Evolutionary conservation across 1,284 basidiomycete genomes (phyloP).

Genomic region (Anthracocystis panici-leucophaei): DNA sequence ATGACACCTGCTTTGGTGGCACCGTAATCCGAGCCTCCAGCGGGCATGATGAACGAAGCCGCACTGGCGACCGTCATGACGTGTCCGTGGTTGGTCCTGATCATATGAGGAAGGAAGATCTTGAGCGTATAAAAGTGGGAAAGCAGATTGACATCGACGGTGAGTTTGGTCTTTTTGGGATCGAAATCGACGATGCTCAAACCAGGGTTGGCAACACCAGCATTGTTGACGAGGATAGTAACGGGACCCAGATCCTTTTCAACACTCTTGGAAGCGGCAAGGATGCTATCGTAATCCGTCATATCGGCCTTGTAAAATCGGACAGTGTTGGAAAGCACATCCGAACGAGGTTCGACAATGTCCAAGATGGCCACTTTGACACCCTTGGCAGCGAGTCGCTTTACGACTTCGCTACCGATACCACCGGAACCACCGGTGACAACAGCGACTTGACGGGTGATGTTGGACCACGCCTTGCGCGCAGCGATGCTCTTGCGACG

Average conservation of each 20-base stretch:
- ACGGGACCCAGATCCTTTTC: conserved; percentile 49
- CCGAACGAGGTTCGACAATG: conserved; percentile 48
- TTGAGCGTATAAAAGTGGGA: conserved; percentile 61
- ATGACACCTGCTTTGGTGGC: conserved; percentile 62
- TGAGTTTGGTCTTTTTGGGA: conserved; percentile 43
- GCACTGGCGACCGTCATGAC: conserved; percentile 59
- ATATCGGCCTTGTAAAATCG: conserved; percentile 62
- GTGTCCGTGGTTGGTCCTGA: conserved; percentile 65
- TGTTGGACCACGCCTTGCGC: conserved; percentile 51
- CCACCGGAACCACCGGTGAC: conserved; percentile 68
- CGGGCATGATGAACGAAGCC: conserved; percentile 60
- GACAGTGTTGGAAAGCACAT: conserved; percentile 19
- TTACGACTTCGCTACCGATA: conserved; percentile 63
- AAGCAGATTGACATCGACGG: conserved; percentile 63
- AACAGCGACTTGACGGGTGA: conserved; percentile 61
- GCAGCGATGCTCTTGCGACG: conserved; percentile 37
- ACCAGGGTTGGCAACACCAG: conserved; percentile 62
- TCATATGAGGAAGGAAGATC: conserved; percentile 65
- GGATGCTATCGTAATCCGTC: conserved; percentile 56
- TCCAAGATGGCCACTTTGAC: conserved; percentile 67
- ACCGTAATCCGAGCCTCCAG: conserved; percentile 60
- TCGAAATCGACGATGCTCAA: conserved; percentile 52
- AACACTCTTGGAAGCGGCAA: conserved; percentile 49
- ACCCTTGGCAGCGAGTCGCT: conserved; percentile 41
- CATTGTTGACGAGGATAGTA: conserved; percentile 52